Percentiles rank a stretch among this genome's conserved stretches.
Evolutionary conservation across 2,329 filamentous ascomycete genomes (phyloP).

Genomic region (Penicillium sp.): DNA sequence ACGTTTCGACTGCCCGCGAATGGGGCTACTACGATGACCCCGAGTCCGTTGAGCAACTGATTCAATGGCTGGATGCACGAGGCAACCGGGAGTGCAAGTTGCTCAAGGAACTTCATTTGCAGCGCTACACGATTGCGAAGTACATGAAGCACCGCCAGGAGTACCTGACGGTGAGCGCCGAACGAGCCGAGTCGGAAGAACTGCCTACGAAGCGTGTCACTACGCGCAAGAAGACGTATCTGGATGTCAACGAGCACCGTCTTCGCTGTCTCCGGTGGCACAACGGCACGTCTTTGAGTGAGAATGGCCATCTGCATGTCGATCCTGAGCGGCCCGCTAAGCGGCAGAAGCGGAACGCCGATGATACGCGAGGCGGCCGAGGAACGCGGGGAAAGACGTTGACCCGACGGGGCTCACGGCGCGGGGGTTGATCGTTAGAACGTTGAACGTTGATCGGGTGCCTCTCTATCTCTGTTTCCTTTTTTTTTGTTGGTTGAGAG

Average conservation of each 20-base stretch:
- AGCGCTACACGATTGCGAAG: constrained; percentile 74
- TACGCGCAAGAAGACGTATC: constrained; percentile 67
- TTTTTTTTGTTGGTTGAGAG: background rate
- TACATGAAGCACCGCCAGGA: constrained; percentile 81
- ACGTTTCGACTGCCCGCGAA: constrained; percentile 75
- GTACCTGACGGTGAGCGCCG: constrained; percentile 67
- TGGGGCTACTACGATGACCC: constrained; percentile 93
- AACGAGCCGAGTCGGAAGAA: constrained; percentile 56
- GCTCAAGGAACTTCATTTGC: constrained; percentile 81
- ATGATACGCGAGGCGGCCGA: constrained; percentile 49
- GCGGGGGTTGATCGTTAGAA: constrained; percentile 16
- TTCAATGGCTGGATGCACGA: constrained; percentile 86
- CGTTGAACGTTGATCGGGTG: background rate
- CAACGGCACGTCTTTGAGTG: constrained; percentile 65
- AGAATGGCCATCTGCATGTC: constrained; percentile 65
- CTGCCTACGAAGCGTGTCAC: constrained; percentile 61
- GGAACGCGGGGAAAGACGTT: constrained; percentile 56
- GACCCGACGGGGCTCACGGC: constrained; percentile 57
- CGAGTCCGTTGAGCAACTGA: constrained; percentile 75
- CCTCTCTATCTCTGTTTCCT: background rate
- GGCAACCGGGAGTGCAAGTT: constrained; percentile 86
- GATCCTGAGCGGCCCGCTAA: constrained; percentile 61
- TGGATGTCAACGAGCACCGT: constrained; percentile 60
- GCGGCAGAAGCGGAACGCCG: constrained; percentile 54
- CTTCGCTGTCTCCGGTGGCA: constrained; percentile 67